These are phyloP conservation scores for Bromus sterilis DNA, from an alignment of 176 grass and related monocot genomes.

Conservation along the genomic window DNA sequence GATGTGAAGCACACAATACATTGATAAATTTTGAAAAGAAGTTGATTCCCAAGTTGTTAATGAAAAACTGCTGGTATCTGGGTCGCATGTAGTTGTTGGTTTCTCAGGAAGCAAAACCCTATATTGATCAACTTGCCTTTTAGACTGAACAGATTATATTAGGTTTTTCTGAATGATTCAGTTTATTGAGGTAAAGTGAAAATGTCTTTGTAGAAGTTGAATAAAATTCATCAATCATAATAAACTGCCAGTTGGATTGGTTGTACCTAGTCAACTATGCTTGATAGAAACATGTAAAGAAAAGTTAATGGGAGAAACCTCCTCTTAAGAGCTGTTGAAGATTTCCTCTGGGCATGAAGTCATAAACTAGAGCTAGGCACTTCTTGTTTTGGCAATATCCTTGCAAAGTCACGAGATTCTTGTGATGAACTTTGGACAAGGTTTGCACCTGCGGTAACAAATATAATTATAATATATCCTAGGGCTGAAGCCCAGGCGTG, in stretches of 20 bases:
- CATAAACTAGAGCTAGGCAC: too few relatives aligned
- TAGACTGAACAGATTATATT: neutral
- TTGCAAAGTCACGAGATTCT: too few relatives aligned
- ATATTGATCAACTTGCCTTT: neutral
- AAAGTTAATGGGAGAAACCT: neutral
- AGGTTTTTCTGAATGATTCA: neutral
- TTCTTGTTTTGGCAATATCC: too few relatives aligned
- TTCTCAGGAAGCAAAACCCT: neutral
- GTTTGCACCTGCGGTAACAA: neutral
- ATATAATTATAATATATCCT: neutral
- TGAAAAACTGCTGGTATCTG: neutral
- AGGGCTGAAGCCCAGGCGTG: neutral
- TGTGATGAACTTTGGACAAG: too few relatives aligned
- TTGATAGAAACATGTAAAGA: neutral
- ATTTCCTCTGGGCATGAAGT: too few relatives aligned
- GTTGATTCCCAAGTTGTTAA: neutral
- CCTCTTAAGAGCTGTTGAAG: slow-evolving; percentile 30
- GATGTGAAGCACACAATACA: too few relatives aligned
- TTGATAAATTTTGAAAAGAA: neutral
- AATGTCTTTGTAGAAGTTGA: too few relatives aligned
- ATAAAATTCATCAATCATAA: neutral
- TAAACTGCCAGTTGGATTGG: neutral
- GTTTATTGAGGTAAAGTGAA: neutral
- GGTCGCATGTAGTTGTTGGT: neutral
- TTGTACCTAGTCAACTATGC: neutral